Conservation (phyloP, 495 filamentous ascomycete species). For the Penicillium silybi region DNA sequence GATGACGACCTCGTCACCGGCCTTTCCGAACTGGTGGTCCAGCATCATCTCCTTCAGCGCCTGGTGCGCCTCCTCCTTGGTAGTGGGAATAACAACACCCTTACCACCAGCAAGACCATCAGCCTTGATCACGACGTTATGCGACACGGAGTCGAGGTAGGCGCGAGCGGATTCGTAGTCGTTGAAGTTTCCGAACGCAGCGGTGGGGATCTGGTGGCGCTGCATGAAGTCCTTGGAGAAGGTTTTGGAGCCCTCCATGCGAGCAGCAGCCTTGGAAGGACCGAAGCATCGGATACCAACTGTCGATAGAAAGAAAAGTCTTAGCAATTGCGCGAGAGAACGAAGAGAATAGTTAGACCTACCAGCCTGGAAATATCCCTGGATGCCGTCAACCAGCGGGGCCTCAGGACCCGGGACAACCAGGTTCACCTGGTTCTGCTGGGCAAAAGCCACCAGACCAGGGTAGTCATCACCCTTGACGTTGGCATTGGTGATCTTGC, state of each 20-base stretch:
- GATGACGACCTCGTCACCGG: constrained; percentile 91
- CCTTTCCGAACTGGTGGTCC: constrained; percentile 77
- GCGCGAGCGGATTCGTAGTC: constrained; percentile 70
- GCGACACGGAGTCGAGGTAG: constrained; percentile 69
- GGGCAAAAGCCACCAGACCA: constrained; percentile 69
- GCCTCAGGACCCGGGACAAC: constrained; percentile 90
- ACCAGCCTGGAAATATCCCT: constrained; percentile 72
- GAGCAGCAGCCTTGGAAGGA: constrained; percentile 77
- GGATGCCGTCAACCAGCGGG: constrained; percentile 88
- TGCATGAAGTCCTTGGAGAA: constrained; percentile 99
- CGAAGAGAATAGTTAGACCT: constrained; percentile 3
- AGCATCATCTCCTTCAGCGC: constrained; percentile 89
- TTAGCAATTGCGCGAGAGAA: constrained; percentile 10
- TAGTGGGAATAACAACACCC: constrained; percentile 80
- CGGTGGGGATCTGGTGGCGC: constrained; percentile 84
- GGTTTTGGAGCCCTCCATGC: constrained; percentile 93
- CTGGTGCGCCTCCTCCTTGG: constrained; percentile 74
- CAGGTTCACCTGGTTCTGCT: constrained; percentile 70
- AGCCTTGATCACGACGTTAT: constrained; percentile 88
- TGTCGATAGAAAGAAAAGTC: constrained; percentile 14
- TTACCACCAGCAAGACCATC: constrained; percentile 84
- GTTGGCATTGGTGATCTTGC: constrained; percentile 69
- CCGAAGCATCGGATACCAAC: constrained; percentile 82
- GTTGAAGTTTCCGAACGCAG: constrained; percentile 82
- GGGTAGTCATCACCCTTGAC: constrained; percentile 73